Conservation (phyloP, 768 basidiomycete species). For the Trametes cubensis region DNA sequence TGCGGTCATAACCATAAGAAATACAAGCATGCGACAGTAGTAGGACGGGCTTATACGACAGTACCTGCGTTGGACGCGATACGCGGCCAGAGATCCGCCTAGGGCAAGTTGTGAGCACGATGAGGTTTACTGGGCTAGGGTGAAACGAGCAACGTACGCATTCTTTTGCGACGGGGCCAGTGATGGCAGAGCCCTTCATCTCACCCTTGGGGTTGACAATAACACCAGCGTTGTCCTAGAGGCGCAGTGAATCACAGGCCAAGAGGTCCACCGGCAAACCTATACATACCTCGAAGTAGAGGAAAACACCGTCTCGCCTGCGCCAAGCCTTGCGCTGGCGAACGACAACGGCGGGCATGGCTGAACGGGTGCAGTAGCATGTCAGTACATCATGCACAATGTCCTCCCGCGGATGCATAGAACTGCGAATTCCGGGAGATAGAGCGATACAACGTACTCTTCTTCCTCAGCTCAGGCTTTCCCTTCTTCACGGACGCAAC, state of each 20-base stretch:
- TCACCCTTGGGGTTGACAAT: constrained; percentile 99
- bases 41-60: constrained; percentile 70
- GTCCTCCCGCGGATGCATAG: too few species aligned
- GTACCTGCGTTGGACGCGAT: constrained; percentile 99
- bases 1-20: constrained; percentile 34
- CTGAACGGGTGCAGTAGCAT: constrained; percentile 42
- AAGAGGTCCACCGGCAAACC: not conserved
- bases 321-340: constrained; percentile 99
- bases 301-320: constrained; percentile 96
- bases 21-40: constrained; percentile 32
- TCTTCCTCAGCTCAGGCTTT: constrained; percentile 99
- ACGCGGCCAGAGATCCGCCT: constrained; percentile 99
- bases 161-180: constrained; percentile 99
- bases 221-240: constrained; percentile 90
- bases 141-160: constrained; percentile 63
- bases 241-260: not conserved
- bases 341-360: constrained; percentile 96
- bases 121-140: not conserved
- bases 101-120: not conserved
- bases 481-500: constrained; percentile 99
- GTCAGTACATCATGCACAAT: not conserved
- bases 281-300: constrained; percentile 85
- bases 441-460: constrained; percentile 65
- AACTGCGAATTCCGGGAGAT: too few species aligned
- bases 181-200: constrained; percentile 99